Base-by-base conservation (phyloP, 2,329 filamentous ascomycete species). In the Neurospora sp. region DNA sequence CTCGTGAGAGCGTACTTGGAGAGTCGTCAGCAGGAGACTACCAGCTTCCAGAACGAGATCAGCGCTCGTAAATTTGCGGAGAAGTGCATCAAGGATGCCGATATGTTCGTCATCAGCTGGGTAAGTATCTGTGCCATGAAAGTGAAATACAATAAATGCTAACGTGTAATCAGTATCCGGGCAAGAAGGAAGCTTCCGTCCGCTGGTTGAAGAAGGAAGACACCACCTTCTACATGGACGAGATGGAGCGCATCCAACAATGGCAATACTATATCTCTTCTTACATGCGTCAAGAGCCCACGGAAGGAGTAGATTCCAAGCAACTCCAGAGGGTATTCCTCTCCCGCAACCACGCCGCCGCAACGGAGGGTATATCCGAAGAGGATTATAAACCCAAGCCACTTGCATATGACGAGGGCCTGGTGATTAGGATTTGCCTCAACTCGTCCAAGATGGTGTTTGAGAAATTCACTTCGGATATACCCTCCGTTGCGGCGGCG, bases 181-280 rank as follows among this genome's bases (percentile, higher is more conserved):
- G 82, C 23, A 87, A 86, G 73, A 86, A 85, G 71, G 88, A 91
- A 77, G 89, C 91, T 40, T 90, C 88, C 1, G 85, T 97, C 11
- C 92, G 93, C 66, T 89, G 88, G 85, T 81, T 91, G 67, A 87
- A 89, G 74, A 85, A 87, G 68, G 88, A 90, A 67, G 89, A 91
- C 74, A 89, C 88, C 52, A 91, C 97, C 0, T 93, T 97, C 78
- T 93, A 96, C 75, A 90, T 91, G 77, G 93, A 97, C 74, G 93
- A 97, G 74, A 90, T 97, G 83, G 91, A 96, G 77, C 87, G 90
- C 68, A 90, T 90, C 70, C 90, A 93, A 72, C 86, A 89, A 46
- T 99, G 96, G 96, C 92, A 95, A 76, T 97, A 96, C 82, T 99
- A 99, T 78, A 93, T 97, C 70, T 94, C 95, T 19, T 93, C 94